phyloP scores from a whole-genome alignment of 352 stramenopile genomes.

The Pythium brachiatum region DNA sequence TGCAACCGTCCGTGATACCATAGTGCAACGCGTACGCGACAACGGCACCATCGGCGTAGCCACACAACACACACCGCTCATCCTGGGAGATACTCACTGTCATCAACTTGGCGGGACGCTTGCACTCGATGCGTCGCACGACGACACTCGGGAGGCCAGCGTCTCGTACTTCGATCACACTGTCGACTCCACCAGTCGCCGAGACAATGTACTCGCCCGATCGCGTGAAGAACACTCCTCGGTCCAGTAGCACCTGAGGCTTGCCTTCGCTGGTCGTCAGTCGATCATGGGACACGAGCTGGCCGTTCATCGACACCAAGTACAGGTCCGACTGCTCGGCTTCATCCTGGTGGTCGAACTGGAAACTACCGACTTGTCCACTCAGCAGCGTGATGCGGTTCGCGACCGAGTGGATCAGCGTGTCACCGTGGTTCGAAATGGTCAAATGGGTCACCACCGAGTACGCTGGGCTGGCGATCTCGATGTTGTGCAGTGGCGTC shows the following conservation, averaged over 20 bases:
- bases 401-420: slow-evolving; percentile 68
- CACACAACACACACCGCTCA: slow-evolving; percentile 78
- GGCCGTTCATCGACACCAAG: slow-evolving; percentile 80
- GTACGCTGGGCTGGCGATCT: slow-evolving; percentile 48
- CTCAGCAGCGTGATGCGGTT: slow-evolving; percentile 21
- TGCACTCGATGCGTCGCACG: slow-evolving; percentile 78
- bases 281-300: slow-evolving; percentile 63
- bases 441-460: slow-evolving; percentile 66
- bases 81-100: slow-evolving; percentile 76
- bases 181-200: slow-evolving; percentile 50
- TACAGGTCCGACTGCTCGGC: slow-evolving; percentile 68
- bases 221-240: slow-evolving; percentile 69
- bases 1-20: slow-evolving; percentile 72
- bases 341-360: slow-evolving; percentile 38
- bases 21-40: slow-evolving; percentile 84
- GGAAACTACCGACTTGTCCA: slow-evolving; percentile 22
- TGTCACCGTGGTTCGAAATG: slow-evolving; percentile 71
- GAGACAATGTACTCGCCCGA: slow-evolving; percentile 81
- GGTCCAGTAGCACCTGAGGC: slow-evolving; percentile 62
- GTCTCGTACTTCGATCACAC: slow-evolving; percentile 76
- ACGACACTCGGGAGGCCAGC: slow-evolving; percentile 53
- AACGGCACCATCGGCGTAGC: slow-evolving; percentile 75
- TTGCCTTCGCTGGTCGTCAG: slow-evolving; percentile 38
- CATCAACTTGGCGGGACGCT: slow-evolving; percentile 57
- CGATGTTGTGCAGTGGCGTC: slow-evolving; percentile 70